phyloP scores from a whole-genome alignment of 2,329 filamentous ascomycete genomes.

The Nemania sp. region DNA sequence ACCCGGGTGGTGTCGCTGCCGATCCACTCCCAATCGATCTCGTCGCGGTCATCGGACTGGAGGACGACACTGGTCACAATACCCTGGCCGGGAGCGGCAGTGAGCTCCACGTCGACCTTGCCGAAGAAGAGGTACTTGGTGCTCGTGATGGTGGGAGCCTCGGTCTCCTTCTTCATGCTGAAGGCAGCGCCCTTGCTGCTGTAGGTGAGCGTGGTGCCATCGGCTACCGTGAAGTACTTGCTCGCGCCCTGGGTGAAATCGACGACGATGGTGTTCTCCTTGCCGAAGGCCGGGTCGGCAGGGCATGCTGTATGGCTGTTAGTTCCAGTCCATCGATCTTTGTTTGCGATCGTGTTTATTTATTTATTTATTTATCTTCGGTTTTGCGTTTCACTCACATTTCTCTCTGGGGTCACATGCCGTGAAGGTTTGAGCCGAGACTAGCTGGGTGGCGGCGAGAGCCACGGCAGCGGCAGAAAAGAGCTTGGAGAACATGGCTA shows the following conservation, averaged over 20 bases:
- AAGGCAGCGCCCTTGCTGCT: slow-evolving; percentile 56
- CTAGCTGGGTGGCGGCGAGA: slow-evolving; percentile 54
- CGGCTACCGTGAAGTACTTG: slow-evolving; percentile 53
- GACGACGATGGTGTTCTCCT: slow-evolving; percentile 52
- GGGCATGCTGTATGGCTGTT: slow-evolving; percentile 60
- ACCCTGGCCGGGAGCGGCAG: slow-evolving; percentile 78
- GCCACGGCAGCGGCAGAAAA: slow-evolving; percentile 52
- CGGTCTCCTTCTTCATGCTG: slow-evolving; percentile 68
- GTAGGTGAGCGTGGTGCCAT: slow-evolving; percentile 55
- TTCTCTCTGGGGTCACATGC: slow-evolving; percentile 59
- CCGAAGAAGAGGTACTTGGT: slow-evolving; percentile 98
- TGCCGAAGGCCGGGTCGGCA: slow-evolving; percentile 76
- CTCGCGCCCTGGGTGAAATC: slow-evolving; percentile 80
- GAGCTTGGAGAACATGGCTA: slow-evolving; percentile 51
- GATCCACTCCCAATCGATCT: slow-evolving; percentile 97
- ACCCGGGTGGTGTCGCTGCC: slow-evolving; percentile 75
- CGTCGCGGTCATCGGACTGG: slow-evolving; percentile 88
- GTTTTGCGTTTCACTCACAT: slow-evolving; percentile 43
- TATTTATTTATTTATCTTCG: no score
- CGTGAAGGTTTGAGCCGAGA: slow-evolving; percentile 61
- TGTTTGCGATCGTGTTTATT: no score
- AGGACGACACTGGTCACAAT: slow-evolving; percentile 90
- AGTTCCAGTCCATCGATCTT: not conserved
- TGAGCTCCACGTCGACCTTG: slow-evolving; percentile 76
- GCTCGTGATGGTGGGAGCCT: slow-evolving; percentile 74